Percentiles rank a stretch among this genome's conserved stretches.
phyloP scores from a whole-genome alignment of 345 rosid genomes.

The Punica granatum region DNA sequence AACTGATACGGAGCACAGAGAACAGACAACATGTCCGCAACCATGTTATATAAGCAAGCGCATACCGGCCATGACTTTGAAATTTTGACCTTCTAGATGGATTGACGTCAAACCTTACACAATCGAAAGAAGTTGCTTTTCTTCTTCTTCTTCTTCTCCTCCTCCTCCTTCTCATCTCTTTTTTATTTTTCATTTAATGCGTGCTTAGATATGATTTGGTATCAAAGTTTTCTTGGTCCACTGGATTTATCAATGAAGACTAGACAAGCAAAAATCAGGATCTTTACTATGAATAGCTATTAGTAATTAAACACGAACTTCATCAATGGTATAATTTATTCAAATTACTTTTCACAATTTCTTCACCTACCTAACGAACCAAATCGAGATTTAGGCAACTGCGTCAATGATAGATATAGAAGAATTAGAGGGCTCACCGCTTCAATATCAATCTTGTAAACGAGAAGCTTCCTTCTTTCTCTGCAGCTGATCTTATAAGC shows the following conservation, averaged over 20 bases:
- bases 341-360: not conserved
- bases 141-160: too few species aligned
- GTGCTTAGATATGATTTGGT: not conserved
- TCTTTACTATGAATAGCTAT: not conserved
- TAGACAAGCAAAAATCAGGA: not conserved
- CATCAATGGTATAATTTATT: too few species aligned
- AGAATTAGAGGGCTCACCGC: constrained; percentile 51
- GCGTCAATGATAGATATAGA: not conserved
- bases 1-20: not conserved
- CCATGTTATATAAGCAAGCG: not conserved
- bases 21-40: constrained; percentile 1
- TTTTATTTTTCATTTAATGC: not conserved
- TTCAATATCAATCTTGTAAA: constrained; percentile 93
- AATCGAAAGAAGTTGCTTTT: not conserved
- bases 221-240: not conserved
- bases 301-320: not conserved
- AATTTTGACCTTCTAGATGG: constrained; percentile 13
- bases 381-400: not conserved
- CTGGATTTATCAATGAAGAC: not conserved
- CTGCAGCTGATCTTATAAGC: constrained; percentile 86
- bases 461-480: constrained; percentile 84
- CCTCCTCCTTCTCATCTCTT: too few species aligned
- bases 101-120: constrained; percentile 2
- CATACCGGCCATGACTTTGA: not conserved
- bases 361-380: not conserved